Evolutionary conservation across 352 stramenopile genomes (phyloP), one percentile per base, ranked within the genome.

Genomic region (Pelagophyceae sp.): DNA sequence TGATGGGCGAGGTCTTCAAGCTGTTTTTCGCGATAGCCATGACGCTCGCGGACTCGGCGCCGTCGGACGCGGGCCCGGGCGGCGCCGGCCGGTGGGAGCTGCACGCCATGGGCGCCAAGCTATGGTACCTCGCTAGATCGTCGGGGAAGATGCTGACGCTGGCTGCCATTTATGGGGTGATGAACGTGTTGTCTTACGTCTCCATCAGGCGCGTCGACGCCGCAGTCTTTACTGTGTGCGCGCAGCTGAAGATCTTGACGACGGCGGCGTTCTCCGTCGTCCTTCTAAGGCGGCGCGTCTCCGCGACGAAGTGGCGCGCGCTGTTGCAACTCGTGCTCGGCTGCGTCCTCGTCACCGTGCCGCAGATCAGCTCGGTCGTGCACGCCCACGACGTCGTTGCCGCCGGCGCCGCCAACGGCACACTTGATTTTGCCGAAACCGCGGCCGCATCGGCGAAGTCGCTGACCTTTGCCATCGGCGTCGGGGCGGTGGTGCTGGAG

Each of bases 211-310:
- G 88, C 60, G 87, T 92, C 77, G 83, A 80, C 19, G 87, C 87
- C 33, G 84, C 83, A 19, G 85, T 87, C 33, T 92, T 91, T 77
- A 89, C 86, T 15, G 78, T 92, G 38, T 89, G 87, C 79, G 83
- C 87, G 6, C 87, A 93, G 72, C 85, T 89, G 71, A 93, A 93
- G 76, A 92, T 92, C 72, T 80, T 93, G 40, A 88, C 88, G 17
- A 93, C 89, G 17, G 89, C 87, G 15, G 79, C 79, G 3, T 92
- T 86, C 81, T 91, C 86, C 0, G 83, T 80, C 23, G 29, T 91
- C 6, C 83, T 93, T 37, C 80, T 93, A 51, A 70, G 80, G 38
- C 78, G 83, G 37, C 72, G 75, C 19, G 89, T 92, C 79, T 89
- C 85, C 70, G 82, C 80, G 81, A 85, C 86, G 0, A 89, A 91